phyloP scores from a whole-genome alignment of 2,329 filamentous ascomycete genomes.

The Stemphylium beticola region DNA sequence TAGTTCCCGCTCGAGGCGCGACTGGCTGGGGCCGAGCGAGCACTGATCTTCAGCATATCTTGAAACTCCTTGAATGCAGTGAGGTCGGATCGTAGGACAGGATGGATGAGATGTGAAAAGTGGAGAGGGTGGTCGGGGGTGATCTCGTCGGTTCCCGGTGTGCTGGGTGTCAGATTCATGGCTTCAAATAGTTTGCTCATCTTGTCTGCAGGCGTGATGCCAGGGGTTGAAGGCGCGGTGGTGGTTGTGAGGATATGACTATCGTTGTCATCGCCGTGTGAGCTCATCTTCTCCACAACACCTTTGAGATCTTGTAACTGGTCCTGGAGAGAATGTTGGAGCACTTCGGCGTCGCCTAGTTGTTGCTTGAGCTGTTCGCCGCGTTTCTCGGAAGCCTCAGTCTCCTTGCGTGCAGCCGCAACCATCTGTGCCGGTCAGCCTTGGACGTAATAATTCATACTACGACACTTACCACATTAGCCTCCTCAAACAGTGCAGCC shows the following conservation, averaged over 20 bases:
- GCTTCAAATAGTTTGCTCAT: conserved; percentile 66
- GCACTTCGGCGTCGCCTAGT: conserved; percentile 81
- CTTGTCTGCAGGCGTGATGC: conserved; percentile 64
- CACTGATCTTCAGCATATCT: conserved; percentile 72
- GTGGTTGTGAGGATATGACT: conserved; percentile 68
- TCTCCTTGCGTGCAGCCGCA: conserved; percentile 82
- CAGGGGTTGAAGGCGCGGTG: conserved; percentile 80
- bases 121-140: conserved; percentile 69
- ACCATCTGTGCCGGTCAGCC: conserved; percentile 70
- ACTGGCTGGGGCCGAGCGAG: conserved; percentile 63
- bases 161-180: conserved; percentile 59
- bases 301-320: conserved; percentile 89
- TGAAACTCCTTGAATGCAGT: conserved; percentile 84
- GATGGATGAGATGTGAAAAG: conserved; percentile 82
- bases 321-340: conserved; percentile 90
- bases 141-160: conserved; percentile 59
- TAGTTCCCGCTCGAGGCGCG: conserved; percentile 76
- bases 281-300: conserved; percentile 86
- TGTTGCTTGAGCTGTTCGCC: conserved; percentile 88
- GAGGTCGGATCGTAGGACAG: conserved; percentile 82
- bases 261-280: conserved; percentile 74
- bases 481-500: conserved; percentile 94
- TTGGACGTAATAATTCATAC: neutral
- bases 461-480: conserved; percentile 71
- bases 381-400: conserved; percentile 79